Base-by-base conservation (phyloP, 148 eudicot species). In the Dysphania ambrosioides region DNA sequence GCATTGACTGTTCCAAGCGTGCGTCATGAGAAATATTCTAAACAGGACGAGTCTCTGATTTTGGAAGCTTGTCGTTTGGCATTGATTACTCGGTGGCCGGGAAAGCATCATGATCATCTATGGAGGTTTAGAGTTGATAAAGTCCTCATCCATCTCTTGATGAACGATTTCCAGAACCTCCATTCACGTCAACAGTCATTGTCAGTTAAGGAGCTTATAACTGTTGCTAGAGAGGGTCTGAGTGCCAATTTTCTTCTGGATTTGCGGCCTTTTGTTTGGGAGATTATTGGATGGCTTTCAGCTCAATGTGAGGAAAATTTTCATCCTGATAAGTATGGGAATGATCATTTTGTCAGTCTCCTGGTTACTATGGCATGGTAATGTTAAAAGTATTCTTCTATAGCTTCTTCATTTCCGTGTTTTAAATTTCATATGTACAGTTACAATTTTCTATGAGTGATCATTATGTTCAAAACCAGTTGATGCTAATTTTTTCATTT, bases 301-400 rank as follows among this genome's bases (percentile, higher is more conserved):
- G 82, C 88, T 35, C 89, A 88, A 34, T 88, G 88, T 85, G 77
- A 84, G 4, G 86, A 82, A 71, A 86, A 86, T 83, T 77, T 83
- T 59, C 66, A 31, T 55, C 81, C 86, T 32, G 36, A 74, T 70
- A 78, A 72, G 82, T 82, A 80, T 38, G 74, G 73, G 49, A 73
- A 78, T 51, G 85, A 86, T 72, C 49, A 62, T 67, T 80, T 80
- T 44, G 49, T 87, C 78, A 79, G 81, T 53, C 76, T 86, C 79
- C 92, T 94, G 64, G 84, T 91, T 67, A 72, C 86, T 58, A 79
- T 84, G 72, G 85, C 90, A 57, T 89, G 98, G 98, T 94, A 88
- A 82, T 75, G 61, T 30, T 67, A 1, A 31, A 18, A 4, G 55
- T 49, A 29, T 30, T 60, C 36, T 61, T 8, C 49, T 35, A 2